These are phyloP conservation scores for Myriosclerotinia duriaeana DNA, from an alignment of 2,329 filamentous ascomycete genomes.

Conservation along the genomic window DNA sequence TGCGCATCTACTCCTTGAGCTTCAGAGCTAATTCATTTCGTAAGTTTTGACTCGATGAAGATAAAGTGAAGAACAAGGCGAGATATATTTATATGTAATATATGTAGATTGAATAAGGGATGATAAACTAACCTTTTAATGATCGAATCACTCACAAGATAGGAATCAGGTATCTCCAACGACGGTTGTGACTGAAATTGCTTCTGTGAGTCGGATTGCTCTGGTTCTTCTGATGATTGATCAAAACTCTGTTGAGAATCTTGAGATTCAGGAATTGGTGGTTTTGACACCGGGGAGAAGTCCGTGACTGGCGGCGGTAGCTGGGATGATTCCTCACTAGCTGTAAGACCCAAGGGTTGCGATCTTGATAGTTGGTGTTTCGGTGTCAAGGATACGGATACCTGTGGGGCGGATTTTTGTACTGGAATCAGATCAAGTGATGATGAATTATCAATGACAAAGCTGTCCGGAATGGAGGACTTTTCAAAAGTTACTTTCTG, in stretches of 20 bases:
- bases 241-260: not conserved
- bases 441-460: conserved; percentile 2
- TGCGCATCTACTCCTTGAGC: not conserved
- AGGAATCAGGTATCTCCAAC: conserved; percentile 20
- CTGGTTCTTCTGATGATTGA: not conserved
- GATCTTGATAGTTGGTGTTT: conserved; percentile 4
- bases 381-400: conserved; percentile 14
- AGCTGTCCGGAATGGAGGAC: conserved; percentile 11
- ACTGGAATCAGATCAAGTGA: not conserved
- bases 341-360: conserved; percentile 9
- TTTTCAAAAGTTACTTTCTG: not conserved
- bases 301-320: not conserved
- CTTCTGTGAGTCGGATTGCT: not conserved
- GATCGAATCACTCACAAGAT: conserved; percentile 9
- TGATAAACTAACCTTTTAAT: conserved; percentile 14
- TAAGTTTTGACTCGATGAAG: conserved; percentile 7
- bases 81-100: not conserved
- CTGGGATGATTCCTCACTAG: conserved; percentile 11
- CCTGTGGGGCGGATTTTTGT: conserved; percentile 7
- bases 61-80: not conserved
- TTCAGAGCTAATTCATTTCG: conserved; percentile 11
- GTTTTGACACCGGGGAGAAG: not conserved
- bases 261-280: not conserved
- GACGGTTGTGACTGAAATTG: conserved; percentile 2
- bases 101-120: not conserved